Evolutionary conservation across 2,329 filamentous ascomycete genomes (phyloP).

Genomic region (Pseudopyrenochaeta lycopersici): DNA sequence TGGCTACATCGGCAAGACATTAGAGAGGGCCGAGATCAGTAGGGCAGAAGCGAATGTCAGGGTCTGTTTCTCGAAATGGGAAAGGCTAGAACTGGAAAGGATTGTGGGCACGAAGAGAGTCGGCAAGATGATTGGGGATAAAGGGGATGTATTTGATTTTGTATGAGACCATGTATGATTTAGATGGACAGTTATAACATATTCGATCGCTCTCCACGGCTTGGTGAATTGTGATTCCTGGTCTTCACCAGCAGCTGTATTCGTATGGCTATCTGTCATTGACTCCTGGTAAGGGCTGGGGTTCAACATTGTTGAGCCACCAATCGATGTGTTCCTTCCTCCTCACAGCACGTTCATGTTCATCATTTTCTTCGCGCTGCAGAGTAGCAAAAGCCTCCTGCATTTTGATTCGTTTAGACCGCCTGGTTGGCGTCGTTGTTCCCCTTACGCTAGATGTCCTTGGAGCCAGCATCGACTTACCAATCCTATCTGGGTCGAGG

Average conservation of each 20-base stretch:
- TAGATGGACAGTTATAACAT: not conserved
- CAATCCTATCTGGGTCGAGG: too few relatives aligned
- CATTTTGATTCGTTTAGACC: not conserved
- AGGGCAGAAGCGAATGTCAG: constrained; percentile 60
- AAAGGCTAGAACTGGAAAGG: constrained; percentile 86
- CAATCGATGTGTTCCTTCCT: not conserved
- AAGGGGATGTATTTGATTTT: constrained; percentile 93
- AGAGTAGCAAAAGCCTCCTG: not conserved
- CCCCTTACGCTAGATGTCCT: not conserved
- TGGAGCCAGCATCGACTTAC: not conserved
- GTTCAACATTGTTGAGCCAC: not conserved
- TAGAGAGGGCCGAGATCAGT: constrained; percentile 67
- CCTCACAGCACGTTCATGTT: not conserved
- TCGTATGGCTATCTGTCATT: too few relatives aligned
- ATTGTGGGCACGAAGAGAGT: constrained; percentile 84
- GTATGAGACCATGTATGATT: constrained; percentile 59
- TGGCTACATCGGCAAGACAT: constrained; percentile 66
- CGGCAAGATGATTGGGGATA: constrained; percentile 82
- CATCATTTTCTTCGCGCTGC: not conserved
- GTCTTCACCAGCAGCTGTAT: too few relatives aligned
- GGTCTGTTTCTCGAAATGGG: constrained; percentile 84
- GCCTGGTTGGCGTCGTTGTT: not conserved
- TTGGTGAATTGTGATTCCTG: not conserved
- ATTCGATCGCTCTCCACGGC: not conserved
- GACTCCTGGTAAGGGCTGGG: not conserved